Conservation (phyloP, 164 flowering plant species). For the Tetrastigma voinierianum region DNA sequence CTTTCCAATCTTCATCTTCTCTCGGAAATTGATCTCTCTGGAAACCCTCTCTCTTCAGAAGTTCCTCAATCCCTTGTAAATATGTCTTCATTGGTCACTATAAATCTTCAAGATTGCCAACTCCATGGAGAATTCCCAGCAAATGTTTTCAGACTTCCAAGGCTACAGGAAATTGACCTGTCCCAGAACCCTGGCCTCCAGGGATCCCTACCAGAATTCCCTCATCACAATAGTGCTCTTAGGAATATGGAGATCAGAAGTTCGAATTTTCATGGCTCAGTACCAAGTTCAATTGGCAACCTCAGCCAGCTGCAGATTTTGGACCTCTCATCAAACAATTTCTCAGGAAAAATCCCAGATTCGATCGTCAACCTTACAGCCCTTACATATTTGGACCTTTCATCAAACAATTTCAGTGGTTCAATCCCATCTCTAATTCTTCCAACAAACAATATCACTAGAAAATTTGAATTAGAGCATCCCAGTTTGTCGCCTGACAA, state of each 20-base stretch:
- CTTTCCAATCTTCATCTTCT: not conserved
- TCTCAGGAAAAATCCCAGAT: not conserved
- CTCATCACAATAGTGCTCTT: not conserved
- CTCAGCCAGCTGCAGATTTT: not conserved
- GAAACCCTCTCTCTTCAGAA: slow-evolving; percentile 3
- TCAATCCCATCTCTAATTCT: not conserved
- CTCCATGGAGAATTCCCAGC: slow-evolving; percentile 4
- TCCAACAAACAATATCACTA: too few species aligned
- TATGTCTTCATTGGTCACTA: slow-evolving; percentile 10
- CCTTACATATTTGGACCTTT: not conserved
- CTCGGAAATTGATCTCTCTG: not conserved
- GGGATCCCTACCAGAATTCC: not conserved
- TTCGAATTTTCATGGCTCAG: not conserved
- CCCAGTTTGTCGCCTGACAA: too few species aligned
- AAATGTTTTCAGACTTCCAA: slow-evolving; percentile 3
- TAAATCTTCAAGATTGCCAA: not conserved
- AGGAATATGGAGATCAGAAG: not conserved
- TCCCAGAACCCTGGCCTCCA: not conserved
- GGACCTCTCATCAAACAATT: too few species aligned
- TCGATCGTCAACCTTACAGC: not conserved
- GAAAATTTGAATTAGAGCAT: not conserved
- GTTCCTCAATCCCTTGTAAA: slow-evolving; percentile 5
- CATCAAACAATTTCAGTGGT: not conserved
- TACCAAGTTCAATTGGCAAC: not conserved
- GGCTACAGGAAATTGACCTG: not conserved